Evolutionary conservation across 257 asterid species (phyloP).

Genomic region (Solanum pimpinellifolium): DNA sequence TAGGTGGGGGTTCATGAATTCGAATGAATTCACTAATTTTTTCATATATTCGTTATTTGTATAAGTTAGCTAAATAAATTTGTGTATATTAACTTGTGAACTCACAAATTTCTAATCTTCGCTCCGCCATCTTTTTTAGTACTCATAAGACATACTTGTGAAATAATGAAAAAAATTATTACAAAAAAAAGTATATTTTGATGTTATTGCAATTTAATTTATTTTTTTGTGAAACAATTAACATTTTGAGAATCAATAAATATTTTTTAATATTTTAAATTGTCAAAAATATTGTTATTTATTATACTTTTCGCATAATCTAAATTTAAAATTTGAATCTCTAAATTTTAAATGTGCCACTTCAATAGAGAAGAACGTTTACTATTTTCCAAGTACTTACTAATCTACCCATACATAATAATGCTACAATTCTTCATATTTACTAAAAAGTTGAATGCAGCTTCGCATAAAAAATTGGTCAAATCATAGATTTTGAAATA

Average conservation of each 20-base stretch:
- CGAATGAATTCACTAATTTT: rapidly evolving
- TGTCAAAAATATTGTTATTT: rapidly evolving
- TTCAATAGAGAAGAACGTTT: neutral
- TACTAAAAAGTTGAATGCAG: neutral
- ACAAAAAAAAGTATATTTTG: neutral
- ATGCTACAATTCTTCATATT: neutral
- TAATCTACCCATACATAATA: neutral
- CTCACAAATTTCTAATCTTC: too few relatives aligned
- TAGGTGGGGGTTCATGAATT: too few relatives aligned
- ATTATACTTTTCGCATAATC: too few relatives aligned
- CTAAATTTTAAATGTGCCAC: too few relatives aligned
- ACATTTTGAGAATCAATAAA: neutral
- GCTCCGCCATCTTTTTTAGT: rapidly evolving
- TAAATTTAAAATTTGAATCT: too few relatives aligned
- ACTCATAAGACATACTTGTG: neutral
- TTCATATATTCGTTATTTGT: rapidly evolving
- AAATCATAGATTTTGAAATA: neutral
- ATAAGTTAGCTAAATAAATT: too few relatives aligned
- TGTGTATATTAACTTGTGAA: too few relatives aligned
- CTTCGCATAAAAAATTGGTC: neutral
- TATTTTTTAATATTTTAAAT: too few relatives aligned
- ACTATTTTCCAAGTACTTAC: neutral
- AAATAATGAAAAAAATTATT: neutral
- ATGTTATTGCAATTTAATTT: neutral
- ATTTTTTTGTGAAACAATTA: neutral